A percentile compares a stretch with the other conserved stretches of the same genome.
Evolutionary conservation across 2,329 filamentous ascomycete genomes (phyloP).

Genomic region (Blastomyces emzantsi): DNA sequence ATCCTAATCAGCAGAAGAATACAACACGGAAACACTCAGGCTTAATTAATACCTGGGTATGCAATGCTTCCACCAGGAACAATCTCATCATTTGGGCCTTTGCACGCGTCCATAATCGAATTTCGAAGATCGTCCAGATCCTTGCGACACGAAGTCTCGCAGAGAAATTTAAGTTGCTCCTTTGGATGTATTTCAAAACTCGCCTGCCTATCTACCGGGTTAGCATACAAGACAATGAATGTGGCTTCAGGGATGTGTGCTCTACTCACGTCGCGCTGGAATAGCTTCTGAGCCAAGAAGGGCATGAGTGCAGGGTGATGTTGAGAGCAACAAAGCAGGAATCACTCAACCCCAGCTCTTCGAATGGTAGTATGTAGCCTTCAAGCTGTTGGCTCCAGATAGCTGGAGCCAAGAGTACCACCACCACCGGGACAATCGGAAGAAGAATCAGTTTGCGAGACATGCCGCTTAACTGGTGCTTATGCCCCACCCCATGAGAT

Average conservation of each 20-base stretch:
- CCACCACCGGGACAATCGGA: background rate
- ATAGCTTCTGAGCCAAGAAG: background rate
- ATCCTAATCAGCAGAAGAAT: background rate
- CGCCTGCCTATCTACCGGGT: background rate
- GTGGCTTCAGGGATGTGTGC: background rate
- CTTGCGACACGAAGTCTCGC: background rate
- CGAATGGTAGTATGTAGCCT: background rate
- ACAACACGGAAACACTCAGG: too few relatives aligned
- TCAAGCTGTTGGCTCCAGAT: background rate
- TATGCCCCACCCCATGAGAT: background rate
- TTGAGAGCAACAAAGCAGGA: background rate
- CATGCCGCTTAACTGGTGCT: background rate
- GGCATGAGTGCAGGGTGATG: background rate
- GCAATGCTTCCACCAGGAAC: conserved; percentile 2
- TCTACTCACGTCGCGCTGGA: background rate
- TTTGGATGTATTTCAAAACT: background rate
- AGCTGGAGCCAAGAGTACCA: background rate
- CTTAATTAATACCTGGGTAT: conserved; percentile 1
- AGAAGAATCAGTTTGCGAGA: background rate
- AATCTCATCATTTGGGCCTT: background rate
- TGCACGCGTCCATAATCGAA: background rate
- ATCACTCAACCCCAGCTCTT: background rate
- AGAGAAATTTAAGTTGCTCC: background rate
- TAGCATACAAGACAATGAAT: background rate
- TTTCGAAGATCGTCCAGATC: background rate